Percentiles rank a stretch among this genome's conserved stretches.
Evolutionary conservation across 2,329 filamentous ascomycete species (phyloP).

Genomic region (Annulohypoxylon truncatum): DNA sequence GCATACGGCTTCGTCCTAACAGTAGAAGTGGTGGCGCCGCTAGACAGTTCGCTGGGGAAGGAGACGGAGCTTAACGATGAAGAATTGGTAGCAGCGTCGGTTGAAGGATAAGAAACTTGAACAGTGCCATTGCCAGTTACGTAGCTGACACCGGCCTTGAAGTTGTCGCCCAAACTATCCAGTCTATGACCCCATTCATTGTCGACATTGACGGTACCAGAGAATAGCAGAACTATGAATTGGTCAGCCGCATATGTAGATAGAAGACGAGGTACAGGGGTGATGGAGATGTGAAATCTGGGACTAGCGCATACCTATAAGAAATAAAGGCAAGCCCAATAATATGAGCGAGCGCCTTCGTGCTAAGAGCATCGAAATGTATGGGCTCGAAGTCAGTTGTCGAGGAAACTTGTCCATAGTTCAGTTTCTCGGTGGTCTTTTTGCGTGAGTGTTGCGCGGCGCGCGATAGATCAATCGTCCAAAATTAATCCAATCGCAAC

Average conservation of each 20-base stretch:
- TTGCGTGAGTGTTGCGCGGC: constrained; percentile 16
- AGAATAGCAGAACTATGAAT: constrained; percentile 43
- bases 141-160: constrained; percentile 46
- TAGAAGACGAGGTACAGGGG: not conserved
- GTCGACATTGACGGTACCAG: constrained; percentile 44
- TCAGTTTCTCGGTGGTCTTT: constrained; percentile 13
- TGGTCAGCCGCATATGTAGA: constrained; percentile 27
- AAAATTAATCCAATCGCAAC: constrained; percentile 27
- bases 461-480: constrained; percentile 25
- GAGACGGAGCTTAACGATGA: constrained; percentile 39
- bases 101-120: constrained; percentile 37
- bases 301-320: constrained; percentile 41
- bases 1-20: constrained; percentile 47
- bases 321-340: constrained; percentile 45
- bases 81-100: constrained; percentile 29
- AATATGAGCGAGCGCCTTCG: constrained; percentile 46
- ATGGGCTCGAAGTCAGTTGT: constrained; percentile 39
- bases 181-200: constrained; percentile 47
- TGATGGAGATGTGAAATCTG: not conserved
- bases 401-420: constrained; percentile 48
- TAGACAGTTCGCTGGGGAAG: constrained; percentile 41
- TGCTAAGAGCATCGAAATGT: constrained; percentile 45
- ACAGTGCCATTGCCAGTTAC: constrained; percentile 45
- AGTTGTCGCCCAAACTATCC: constrained; percentile 43
- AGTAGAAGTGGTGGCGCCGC: constrained; percentile 27